phyloP scores from a whole-genome alignment of 1,284 basidiomycete species.

The Puccinia hordei region DNA sequence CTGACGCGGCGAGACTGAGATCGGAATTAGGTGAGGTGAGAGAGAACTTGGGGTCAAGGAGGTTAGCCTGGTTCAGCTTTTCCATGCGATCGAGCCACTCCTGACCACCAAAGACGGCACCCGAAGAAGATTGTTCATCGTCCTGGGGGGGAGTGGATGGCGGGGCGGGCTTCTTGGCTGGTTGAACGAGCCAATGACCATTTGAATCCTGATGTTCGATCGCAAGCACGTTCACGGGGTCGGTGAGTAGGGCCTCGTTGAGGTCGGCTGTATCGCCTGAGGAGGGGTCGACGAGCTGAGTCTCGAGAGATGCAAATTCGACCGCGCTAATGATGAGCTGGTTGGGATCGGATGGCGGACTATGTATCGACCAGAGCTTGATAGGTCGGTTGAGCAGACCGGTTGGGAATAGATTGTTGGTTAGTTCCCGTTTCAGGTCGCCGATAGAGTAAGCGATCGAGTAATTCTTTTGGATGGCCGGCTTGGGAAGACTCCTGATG shows the following conservation, averaged over 20 bases:
- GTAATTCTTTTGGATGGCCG: slow-evolving; percentile 3
- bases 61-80: slow-evolving; percentile 39
- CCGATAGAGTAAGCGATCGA: slow-evolving; percentile 24
- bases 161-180: not conserved
- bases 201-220: slow-evolving; percentile 49
- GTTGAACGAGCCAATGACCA: slow-evolving; percentile 22
- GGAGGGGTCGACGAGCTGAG: slow-evolving; percentile 30
- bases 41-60: slow-evolving; percentile 40
- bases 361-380: slow-evolving; percentile 50
- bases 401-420: not conserved
- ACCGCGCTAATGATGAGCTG: slow-evolving; percentile 47
- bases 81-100: slow-evolving; percentile 49
- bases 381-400: slow-evolving; percentile 2
- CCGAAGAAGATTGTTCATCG: not conserved
- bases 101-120: slow-evolving; percentile 21
- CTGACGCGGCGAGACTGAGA: slow-evolving; percentile 12
- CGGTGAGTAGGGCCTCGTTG: slow-evolving; percentile 40
- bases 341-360: slow-evolving; percentile 51
- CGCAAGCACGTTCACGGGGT: slow-evolving; percentile 27
- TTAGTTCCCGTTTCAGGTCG: slow-evolving; percentile 9
- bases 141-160: not conserved
- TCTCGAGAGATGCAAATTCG: not conserved
- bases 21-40: slow-evolving; percentile 1
- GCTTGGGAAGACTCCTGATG: not conserved
- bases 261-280: slow-evolving; percentile 32